Conservation (phyloP, 1,284 basidiomycete genomes). For the Pseudozyma sp. region DNA sequence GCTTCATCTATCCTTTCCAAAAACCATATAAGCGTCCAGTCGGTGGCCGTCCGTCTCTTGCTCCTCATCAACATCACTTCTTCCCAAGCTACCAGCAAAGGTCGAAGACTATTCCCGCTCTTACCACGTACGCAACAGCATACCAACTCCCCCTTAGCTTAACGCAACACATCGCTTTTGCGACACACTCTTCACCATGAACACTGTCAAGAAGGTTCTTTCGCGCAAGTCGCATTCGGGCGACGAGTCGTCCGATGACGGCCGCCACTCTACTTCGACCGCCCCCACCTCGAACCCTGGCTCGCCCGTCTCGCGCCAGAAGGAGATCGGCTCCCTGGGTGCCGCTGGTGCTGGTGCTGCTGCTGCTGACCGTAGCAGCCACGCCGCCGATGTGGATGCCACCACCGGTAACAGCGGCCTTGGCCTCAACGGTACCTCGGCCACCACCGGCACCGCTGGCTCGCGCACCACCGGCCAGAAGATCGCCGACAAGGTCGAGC, state of each 20-base stretch:
- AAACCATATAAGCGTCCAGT: background rate
- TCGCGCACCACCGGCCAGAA: slow-evolving; percentile 25
- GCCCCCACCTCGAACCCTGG: slow-evolving; percentile 39
- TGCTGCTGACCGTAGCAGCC: slow-evolving; percentile 1
- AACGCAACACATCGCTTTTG: background rate
- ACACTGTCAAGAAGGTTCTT: slow-evolving; percentile 52
- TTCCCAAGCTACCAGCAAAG: background rate
- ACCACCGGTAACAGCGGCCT: slow-evolving; percentile 11
- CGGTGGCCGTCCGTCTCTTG: too few species aligned
- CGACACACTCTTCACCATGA: slow-evolving; percentile 24
- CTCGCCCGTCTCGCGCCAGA: slow-evolving; percentile 27
- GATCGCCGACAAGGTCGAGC: slow-evolving; percentile 42
- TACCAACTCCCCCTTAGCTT: slow-evolving; percentile 7
- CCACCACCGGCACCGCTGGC: slow-evolving; percentile 10
- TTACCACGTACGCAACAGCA: slow-evolving; percentile 12
- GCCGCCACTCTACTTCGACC: slow-evolving; percentile 31
- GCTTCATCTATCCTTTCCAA: background rate
- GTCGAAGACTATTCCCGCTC: slow-evolving; percentile 16
- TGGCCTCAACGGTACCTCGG: slow-evolving; percentile 7
- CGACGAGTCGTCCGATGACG: slow-evolving; percentile 41
- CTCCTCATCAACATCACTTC: background rate
- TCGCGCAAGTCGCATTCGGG: slow-evolving; percentile 39
- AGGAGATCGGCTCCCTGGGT: slow-evolving; percentile 24
- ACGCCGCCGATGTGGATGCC: background rate
- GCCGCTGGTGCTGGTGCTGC: slow-evolving; percentile 9